Conservation (phyloP, 2,329 filamentous ascomycete genomes). For the Xylariaceae sp. region DNA sequence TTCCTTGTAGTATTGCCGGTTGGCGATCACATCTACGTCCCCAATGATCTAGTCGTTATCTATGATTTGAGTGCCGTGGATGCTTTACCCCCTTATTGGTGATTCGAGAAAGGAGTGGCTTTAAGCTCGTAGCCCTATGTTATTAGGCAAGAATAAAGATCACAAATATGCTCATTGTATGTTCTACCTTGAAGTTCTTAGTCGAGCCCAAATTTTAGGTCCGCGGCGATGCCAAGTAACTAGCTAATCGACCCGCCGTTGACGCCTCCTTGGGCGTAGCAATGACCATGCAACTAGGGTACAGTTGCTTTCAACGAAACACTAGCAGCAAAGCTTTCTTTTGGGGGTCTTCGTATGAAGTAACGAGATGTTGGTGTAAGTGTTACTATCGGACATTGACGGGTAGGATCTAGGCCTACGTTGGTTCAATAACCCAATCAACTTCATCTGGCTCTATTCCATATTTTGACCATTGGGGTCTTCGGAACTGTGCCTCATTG, state of each 20-base stretch:
- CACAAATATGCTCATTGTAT: not conserved
- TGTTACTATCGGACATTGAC: conserved; percentile 12
- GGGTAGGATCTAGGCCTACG: not conserved
- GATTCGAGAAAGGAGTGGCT: too few relatives aligned
- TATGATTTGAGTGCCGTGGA: not conserved
- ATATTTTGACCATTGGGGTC: conserved; percentile 13
- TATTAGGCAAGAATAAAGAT: not conserved
- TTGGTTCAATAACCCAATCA: conserved; percentile 1
- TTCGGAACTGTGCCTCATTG: conserved; percentile 17
- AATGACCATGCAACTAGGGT: conserved; percentile 7
- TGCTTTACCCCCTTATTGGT: not conserved
- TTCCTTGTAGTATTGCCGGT: not conserved
- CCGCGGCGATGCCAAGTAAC: conserved; percentile 6
- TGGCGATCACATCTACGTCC: not conserved
- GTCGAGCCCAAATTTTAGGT: conserved; percentile 3
- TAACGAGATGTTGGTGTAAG: conserved; percentile 13
- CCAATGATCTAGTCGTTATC: not conserved
- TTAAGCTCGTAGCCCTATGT: not conserved
- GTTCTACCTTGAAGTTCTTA: conserved; percentile 1
- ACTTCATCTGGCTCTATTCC: conserved; percentile 3
- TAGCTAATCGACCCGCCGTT: not conserved
- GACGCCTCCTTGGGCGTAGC: not conserved
- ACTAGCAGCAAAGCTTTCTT: not conserved
- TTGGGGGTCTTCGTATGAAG: conserved; percentile 17
- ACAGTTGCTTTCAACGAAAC: not conserved